Evolutionary conservation across 2,329 filamentous ascomycete genomes (phyloP), one percentile per base, ranked within the genome.

Genomic region (Monilinia vaccinii-corymbosi): DNA sequence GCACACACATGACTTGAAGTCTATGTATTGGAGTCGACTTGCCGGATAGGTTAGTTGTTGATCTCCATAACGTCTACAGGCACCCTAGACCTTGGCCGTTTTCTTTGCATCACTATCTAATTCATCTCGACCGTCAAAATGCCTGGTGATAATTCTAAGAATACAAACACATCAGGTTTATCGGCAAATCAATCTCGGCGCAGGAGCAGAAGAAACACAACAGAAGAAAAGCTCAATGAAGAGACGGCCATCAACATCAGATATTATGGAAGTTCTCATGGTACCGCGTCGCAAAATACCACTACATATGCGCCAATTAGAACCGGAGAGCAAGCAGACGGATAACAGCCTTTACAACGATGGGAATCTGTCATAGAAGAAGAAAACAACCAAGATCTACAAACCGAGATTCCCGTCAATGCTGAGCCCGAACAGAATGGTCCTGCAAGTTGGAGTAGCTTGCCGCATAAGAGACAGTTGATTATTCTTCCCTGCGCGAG

Each of bases 381-480:
- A 48, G 67, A 71, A 53, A 56, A 56, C 31, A 68, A 68, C 57
- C 66, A 71, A 42, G 62, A 65, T n/a, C 42, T 70, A 16, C 66
- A 69, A 47, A 63, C 69, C 13, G 66, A 70, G 9, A 56, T 65
- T 11, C 62, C 63, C 6, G 16, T 38, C 9, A 3, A 60, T 47
- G 62, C 21, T 21, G 46, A 58, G 16, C 44, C 65, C 55, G 64
- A 67, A 50, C 64, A 69, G 59, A 60, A 66, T 14, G 61, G 64
- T 4, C 62, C 78, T 0, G 81, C 88, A 25, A 81, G 84, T 61
- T 94, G 89, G 90, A 76, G 75, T 38, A 84, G 87, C n/a, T 76
- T 96, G 1, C 91, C 91, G 0, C 80, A 82, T 58, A 96, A 92
- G 72, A 79, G 83, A 49, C 91, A 96, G 73, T 80, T 96, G 21